These are phyloP conservation scores for Claviceps arundinis DNA, from an alignment of 2,329 filamentous ascomycete genomes.

Conservation along the genomic window DNA sequence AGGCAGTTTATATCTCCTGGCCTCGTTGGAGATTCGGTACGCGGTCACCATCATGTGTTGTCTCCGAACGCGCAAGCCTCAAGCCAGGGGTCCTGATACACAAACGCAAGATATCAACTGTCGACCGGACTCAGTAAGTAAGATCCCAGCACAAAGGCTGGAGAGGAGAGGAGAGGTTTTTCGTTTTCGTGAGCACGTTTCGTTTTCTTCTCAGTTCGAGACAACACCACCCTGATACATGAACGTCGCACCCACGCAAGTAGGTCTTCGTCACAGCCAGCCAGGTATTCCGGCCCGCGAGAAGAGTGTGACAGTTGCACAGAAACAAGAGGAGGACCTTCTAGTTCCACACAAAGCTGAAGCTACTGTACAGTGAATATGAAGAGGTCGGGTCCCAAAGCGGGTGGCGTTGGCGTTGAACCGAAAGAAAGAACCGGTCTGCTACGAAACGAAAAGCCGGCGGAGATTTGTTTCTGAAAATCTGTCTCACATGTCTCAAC, in stretches of 20 bases:
- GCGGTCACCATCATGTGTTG: conserved; percentile 4
- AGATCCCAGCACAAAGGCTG: neutral
- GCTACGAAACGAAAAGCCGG: neutral
- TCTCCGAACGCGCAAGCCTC: neutral
- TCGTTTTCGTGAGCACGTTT: too few relatives aligned
- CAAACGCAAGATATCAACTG: neutral
- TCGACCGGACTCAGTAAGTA: neutral
- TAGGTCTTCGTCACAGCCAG: conserved; percentile 1
- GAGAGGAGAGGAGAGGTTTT: neutral
- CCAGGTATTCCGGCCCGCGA: conserved; percentile 1
- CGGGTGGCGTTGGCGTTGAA: neutral
- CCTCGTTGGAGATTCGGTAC: conserved; percentile 1
- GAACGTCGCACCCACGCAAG: conserved; percentile 1
- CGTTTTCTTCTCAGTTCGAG: neutral
- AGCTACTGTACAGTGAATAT: neutral
- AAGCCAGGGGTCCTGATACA: neutral
- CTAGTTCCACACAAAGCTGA: neutral
- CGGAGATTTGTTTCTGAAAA: neutral
- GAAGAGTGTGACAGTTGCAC: neutral
- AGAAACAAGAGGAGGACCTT: conserved; percentile 2
- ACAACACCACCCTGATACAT: neutral
- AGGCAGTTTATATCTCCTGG: conserved; percentile 1
- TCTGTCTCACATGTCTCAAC: neutral
- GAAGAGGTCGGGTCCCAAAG: neutral
- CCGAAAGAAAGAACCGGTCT: neutral